Conservation (phyloP, 192 early-diverging fungal genomes). For the Cetraspora pellucida region DNA sequence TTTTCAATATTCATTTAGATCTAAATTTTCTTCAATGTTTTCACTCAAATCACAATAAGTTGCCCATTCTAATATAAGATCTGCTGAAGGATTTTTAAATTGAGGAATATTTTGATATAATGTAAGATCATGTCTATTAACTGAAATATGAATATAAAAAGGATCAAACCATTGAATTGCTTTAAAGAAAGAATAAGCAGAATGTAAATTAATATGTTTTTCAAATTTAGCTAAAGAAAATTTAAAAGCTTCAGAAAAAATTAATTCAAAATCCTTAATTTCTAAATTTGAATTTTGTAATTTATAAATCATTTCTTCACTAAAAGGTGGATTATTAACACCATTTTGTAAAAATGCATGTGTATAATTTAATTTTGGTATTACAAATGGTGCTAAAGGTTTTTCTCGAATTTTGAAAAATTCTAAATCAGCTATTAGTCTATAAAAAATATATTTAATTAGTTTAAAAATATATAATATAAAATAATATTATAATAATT, state of each 20-base stretch:
- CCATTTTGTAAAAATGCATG: neutral
- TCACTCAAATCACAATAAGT: constrained; percentile 5
- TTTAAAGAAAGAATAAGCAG: neutral
- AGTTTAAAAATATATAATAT: neutral
- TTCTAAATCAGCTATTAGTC: constrained; percentile 10
- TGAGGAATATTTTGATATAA: neutral
- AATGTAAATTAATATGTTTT: constrained; percentile 9
- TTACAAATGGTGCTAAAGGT: neutral
- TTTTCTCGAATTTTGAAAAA: constrained; percentile 18
- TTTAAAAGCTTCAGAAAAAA: constrained; percentile 24
- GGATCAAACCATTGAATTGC: constrained; percentile 1
- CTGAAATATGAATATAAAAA: neutral
- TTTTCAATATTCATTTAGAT: constrained; percentile 2
- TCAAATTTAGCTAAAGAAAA: neutral
- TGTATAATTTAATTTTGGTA: neutral
- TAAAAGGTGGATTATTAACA: neutral
- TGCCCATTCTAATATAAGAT: neutral
- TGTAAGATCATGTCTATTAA: neutral
- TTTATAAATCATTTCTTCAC: neutral
- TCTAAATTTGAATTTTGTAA: neutral
- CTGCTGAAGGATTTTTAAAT: constrained; percentile 11
- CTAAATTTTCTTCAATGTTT: neutral
- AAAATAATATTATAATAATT: constrained; percentile 9
- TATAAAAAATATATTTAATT: constrained; percentile 2
- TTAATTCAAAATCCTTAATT: neutral